Evolutionary conservation across 2,329 filamentous ascomycete genomes (phyloP).

Genomic region (Botryotinia globosa): DNA sequence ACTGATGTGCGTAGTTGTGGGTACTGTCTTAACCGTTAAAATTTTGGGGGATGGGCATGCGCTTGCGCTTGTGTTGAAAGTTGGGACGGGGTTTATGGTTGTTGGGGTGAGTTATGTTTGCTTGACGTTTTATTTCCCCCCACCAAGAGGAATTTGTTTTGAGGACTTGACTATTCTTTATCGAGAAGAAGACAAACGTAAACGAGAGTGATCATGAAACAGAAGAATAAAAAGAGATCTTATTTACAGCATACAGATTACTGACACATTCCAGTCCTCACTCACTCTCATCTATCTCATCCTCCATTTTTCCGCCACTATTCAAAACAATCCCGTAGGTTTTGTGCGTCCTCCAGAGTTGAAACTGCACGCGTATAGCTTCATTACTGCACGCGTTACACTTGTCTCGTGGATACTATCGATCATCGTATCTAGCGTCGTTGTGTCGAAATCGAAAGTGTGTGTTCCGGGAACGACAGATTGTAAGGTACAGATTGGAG

Average conservation of each 20-base stretch:
- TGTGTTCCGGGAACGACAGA: slow-evolving; percentile 20
- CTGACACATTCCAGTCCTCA: slow-evolving; percentile 23
- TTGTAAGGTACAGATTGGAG: slow-evolving; percentile 27
- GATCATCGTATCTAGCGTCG: slow-evolving; percentile 26
- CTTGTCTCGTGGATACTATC: slow-evolving; percentile 30
- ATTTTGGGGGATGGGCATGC: background rate
- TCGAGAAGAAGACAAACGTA: no score
- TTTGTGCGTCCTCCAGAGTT: slow-evolving; percentile 26
- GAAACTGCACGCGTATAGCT: slow-evolving; percentile 29
- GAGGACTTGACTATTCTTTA: no score
- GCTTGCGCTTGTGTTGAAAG: background rate
- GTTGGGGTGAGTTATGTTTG: slow-evolving; percentile 27
- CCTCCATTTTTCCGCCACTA: slow-evolving; percentile 27
- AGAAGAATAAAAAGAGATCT: no score
- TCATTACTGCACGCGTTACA: slow-evolving; percentile 31
- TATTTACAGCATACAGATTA: background rate
- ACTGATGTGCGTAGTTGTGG: slow-evolving; percentile 19
- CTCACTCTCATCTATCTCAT: slow-evolving; percentile 30
- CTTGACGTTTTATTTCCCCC: no score
- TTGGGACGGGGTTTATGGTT: slow-evolving; percentile 19
- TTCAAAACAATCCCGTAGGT: slow-evolving; percentile 28
- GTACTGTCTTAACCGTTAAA: slow-evolving; percentile 25
- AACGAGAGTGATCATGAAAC: no score
- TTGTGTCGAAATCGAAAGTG: slow-evolving; percentile 24
- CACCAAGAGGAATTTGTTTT: no score